Evolutionary conservation across 768 basidiomycete genomes (phyloP).

Genomic region (Obba rivulosa): DNA sequence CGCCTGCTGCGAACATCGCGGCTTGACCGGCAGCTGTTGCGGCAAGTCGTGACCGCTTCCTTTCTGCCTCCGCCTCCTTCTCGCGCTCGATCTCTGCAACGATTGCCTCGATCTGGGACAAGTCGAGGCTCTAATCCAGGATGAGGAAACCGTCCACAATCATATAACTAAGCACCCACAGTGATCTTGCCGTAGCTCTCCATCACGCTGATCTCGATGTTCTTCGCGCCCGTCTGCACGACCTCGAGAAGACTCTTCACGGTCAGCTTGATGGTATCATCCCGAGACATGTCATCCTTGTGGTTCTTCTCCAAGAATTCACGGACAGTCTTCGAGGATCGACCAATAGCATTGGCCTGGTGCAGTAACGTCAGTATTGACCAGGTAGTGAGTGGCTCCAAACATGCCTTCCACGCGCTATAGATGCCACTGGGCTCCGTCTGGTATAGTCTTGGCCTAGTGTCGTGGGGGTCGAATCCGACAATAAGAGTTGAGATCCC

Average conservation of each 20-base stretch:
- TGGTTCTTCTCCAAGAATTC: constrained; percentile 99
- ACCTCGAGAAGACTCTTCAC: constrained; percentile 95
- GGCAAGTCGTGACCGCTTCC: constrained; percentile 85
- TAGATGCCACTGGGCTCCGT: constrained; percentile 98
- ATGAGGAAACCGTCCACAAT: not conserved
- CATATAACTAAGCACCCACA: constrained; percentile 41
- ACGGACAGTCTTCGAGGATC: constrained; percentile 96
- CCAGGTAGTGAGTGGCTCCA: not conserved
- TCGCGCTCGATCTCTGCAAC: constrained; percentile 93
- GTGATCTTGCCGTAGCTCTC: constrained; percentile 91
- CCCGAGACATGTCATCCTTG: constrained; percentile 81
- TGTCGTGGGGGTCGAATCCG: constrained; percentile 94
- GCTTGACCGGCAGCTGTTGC: constrained; percentile 90
- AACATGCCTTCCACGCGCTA: constrained; percentile 91
- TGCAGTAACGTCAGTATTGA: not conserved
- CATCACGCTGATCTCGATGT: constrained; percentile 98
- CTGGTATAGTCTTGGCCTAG: constrained; percentile 84
- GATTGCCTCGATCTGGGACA: constrained; percentile 85
- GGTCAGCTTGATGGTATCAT: constrained; percentile 91
- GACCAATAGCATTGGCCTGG: constrained; percentile 95
- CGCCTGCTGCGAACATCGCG: constrained; percentile 60
- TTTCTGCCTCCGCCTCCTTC: constrained; percentile 97
- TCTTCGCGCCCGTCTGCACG: constrained; percentile 99
- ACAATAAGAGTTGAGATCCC: constrained; percentile 96
- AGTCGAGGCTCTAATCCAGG: constrained; percentile 66